phyloP scores from a whole-genome alignment of 768 basidiomycete species.

The Dioszegia hungarica region DNA sequence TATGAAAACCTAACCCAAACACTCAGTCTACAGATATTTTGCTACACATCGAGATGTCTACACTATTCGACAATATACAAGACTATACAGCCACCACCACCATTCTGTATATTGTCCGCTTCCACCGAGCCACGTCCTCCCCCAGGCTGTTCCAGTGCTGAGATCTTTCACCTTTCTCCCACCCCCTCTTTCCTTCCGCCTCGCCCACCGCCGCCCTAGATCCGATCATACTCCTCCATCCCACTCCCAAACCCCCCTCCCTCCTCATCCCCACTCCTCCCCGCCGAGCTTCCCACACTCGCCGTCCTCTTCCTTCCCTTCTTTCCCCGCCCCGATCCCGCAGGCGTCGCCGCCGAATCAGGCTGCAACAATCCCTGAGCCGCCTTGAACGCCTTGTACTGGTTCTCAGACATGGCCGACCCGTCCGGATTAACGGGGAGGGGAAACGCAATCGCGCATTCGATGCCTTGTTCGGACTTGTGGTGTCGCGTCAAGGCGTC shows the following conservation, averaged over 20 bases:
- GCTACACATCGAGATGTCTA: too few relatives aligned
- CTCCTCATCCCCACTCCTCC: constrained; percentile 22
- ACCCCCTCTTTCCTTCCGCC: too few relatives aligned
- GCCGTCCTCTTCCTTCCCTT: constrained; percentile 3
- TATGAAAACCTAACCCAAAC: too few relatives aligned
- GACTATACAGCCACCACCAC: too few relatives aligned
- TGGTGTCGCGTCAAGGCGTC: constrained; percentile 91
- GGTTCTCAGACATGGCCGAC: constrained; percentile 43
- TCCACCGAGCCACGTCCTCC: too few relatives aligned
- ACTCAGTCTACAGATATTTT: too few relatives aligned
- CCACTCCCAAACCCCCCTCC: constrained; percentile 23
- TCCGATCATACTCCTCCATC: constrained; percentile 40
- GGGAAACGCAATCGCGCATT: constrained; percentile 58
- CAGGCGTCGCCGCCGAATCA: not conserved
- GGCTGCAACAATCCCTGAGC: not conserved
- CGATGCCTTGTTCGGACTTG: constrained; percentile 80
- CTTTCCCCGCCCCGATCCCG: not conserved
- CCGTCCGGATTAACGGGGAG: constrained; percentile 49
- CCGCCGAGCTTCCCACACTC: constrained; percentile 10
- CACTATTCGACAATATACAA: too few relatives aligned
- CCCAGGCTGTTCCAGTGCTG: too few relatives aligned
- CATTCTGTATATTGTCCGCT: too few relatives aligned
- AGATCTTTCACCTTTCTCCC: too few relatives aligned
- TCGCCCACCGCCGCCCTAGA: not conserved
- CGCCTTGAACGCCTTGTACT: constrained; percentile 40